Base-by-base conservation (phyloP, 2,329 filamentous ascomycete species). In the Epichloe sibirici region DNA sequence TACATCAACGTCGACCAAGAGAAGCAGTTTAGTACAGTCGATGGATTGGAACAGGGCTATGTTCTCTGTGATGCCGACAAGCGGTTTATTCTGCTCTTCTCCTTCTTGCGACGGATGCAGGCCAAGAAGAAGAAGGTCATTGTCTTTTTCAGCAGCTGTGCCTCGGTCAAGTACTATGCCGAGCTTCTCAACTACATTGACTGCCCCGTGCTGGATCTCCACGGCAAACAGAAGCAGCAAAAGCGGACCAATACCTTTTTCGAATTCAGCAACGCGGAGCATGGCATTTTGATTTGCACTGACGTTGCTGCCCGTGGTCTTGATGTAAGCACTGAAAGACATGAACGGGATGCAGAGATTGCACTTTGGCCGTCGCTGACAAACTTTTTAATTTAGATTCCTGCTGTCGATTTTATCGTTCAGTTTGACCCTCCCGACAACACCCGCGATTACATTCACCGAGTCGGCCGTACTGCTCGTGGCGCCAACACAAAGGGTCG, bases 211-310 rank as follows among this genome's bases (percentile, higher is more conserved):
- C 77, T 95, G 44, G 86, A 88, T 60, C 76, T 95, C 7, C 88
- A 94, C 68, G 93, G 90, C 59, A 96, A 98, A 72, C 89, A 95
- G 71, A 98, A 98, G 72, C 93, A 98, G 71, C 90, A 96, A 71
- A 95, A 95, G 70, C 87, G 93, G n/a, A 98, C 93, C 25, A 95
- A 94, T 66, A 95, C 90, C 1, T 98, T 98, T 69, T 98, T 97
- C 69, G 91, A 97, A 67, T 98, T 98, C 67, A 77, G 74, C 68
- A 79, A 79, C 57, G 76, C 90, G 17, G 83, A 83, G 58, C 81
- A 86, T 58, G 93, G 91, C 25, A 95, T 88, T 0, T 71, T 98
- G 51, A 93, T 98, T 60, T 96, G 90, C 72, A 98, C 93, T 0
- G 93, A 98, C 63, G 93, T 98, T 57, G 93, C 93, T 45, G 93